Base-by-base conservation (phyloP, 2,329 filamentous ascomycete species). In the Penicillium sp. region DNA sequence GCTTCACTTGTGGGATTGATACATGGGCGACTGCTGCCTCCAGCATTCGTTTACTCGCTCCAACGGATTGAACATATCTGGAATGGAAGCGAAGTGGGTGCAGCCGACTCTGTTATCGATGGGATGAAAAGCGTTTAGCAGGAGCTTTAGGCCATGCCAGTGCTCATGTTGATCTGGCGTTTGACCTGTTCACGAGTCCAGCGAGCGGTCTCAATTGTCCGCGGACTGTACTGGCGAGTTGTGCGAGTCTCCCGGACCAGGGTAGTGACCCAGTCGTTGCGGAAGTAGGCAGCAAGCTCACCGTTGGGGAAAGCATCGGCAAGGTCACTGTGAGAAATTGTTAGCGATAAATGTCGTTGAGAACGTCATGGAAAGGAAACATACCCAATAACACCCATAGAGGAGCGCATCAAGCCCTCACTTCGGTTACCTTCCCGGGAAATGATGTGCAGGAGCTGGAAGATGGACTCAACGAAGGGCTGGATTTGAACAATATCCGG, bases 131-230 rank as follows among this genome's bases (percentile, higher is more conserved):
- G 38, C 27, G 10, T 12, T 28, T 7, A 13, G n/a, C 2, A 15
- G 20, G 13, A 18, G 8, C 33, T 52, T 67, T 70, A 73, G 28
- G 70, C 66, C 70, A 72, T 72, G 27, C 65, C 64, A 46, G 68
- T 67, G 32, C 68, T 64, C 56, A 73, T 47, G 60, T 63, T 68
- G 48, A 72, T 64, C 51, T 98, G 93, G 63, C 89, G 87, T 81
- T 96, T 97, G 70, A 97, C 91, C 71, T 96, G 90, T 74, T 97
- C 93, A 53, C 92, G 87, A 56, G 93, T 91, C 93, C 93, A 98
- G 63, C 92, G 87, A 67, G 93, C 93, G 41, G 93, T 97, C 59
- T 96, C 89, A 58, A 93, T 86, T 3, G 93, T 98, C 56, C 91
- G 87, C 25, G 81, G 66, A 61, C 84, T 81, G 76, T 88, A 96